Percentiles rank a stretch among this genome's conserved stretches.
Evolutionary conservation across 2,329 filamentous ascomycete species (phyloP).

Genomic region (Endocalyx cinctus): DNA sequence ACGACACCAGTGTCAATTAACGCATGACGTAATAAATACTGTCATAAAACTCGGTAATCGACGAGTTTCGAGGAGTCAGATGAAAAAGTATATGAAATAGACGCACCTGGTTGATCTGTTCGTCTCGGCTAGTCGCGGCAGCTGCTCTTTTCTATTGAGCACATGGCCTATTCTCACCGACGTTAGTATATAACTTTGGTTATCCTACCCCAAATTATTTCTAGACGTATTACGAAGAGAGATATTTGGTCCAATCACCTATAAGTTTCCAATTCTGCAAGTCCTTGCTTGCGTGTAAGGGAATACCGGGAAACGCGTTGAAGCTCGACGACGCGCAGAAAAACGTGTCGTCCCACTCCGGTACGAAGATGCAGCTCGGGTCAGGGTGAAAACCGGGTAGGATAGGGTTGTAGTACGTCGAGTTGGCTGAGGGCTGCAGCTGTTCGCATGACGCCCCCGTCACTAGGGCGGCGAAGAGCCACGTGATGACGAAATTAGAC

Average conservation of each 20-base stretch:
- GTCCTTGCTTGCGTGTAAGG: conserved; percentile 39
- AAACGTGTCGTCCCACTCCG: conserved; percentile 32
- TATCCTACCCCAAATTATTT: no score
- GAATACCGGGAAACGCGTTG: conserved; percentile 38
- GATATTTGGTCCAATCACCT: conserved; percentile 10
- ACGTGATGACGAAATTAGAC: conserved; percentile 1
- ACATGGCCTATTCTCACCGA: conserved; percentile 16
- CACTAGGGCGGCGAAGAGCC: conserved; percentile 6
- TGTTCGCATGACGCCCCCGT: conserved; percentile 2
- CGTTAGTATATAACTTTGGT: background rate
- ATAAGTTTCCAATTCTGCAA: conserved; percentile 35
- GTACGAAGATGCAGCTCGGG: conserved; percentile 38
- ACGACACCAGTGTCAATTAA: no score
- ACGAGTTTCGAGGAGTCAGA: no score
- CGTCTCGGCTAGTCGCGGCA: conserved; percentile 22
- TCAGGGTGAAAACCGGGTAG: conserved; percentile 42
- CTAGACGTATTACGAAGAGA: background rate
- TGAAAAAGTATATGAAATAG: no score
- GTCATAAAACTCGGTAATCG: no score
- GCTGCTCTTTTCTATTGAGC: conserved; percentile 22
- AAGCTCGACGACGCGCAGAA: conserved; percentile 43
- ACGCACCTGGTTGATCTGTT: conserved; percentile 22
- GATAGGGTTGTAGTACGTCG: conserved; percentile 36
- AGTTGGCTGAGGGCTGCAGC: conserved; percentile 12
- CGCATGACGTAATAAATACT: no score